phyloP scores from a whole-genome alignment of 1,284 basidiomycete species.

The Pholiota adiposa region DNA sequence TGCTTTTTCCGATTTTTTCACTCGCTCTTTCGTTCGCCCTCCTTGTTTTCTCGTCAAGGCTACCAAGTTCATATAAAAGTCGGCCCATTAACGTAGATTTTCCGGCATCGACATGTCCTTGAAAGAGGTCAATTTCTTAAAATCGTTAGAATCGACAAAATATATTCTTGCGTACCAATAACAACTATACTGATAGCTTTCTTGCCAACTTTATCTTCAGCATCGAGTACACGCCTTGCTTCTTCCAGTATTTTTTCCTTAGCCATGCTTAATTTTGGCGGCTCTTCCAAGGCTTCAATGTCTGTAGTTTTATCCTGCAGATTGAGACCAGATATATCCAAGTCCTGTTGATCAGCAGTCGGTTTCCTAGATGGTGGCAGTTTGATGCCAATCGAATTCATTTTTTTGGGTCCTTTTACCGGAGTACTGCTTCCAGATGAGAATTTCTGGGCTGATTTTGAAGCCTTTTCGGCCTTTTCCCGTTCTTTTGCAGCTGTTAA shows the following conservation, averaged over 20 bases:
- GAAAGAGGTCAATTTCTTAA: background rate
- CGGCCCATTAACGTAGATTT: conserved; percentile 99
- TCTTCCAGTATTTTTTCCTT: conserved; percentile 88
- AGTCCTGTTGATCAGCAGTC: conserved; percentile 51
- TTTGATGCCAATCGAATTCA: conserved; percentile 37
- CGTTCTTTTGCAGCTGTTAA: conserved; percentile 75
- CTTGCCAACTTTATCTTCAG: conserved; percentile 59
- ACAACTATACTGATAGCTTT: conserved; percentile 88
- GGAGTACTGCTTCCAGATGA: conserved; percentile 39
- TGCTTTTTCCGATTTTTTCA: conserved; percentile 88
- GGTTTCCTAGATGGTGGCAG: conserved; percentile 41
- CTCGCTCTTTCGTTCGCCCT: conserved; percentile 91
- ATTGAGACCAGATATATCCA: conserved; percentile 81
- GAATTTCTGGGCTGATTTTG: conserved; percentile 57
- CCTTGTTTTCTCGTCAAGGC: conserved; percentile 85
- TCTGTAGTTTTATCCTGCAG: conserved; percentile 53
- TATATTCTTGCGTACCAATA: conserved; percentile 68
- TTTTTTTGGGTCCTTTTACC: conserved; percentile 41
- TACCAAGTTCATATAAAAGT: conserved; percentile 90
- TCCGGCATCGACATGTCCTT: conserved; percentile 97
- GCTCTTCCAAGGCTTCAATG: conserved; percentile 57
- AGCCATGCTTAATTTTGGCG: conserved; percentile 73
- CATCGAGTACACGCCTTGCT: conserved; percentile 61
- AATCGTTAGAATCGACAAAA: too few species aligned
- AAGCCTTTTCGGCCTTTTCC: conserved; percentile 73